These are phyloP conservation scores for Oleoguttula mirabilis DNA, from an alignment of 495 filamentous ascomycete genomes.

Conservation along the genomic window DNA sequence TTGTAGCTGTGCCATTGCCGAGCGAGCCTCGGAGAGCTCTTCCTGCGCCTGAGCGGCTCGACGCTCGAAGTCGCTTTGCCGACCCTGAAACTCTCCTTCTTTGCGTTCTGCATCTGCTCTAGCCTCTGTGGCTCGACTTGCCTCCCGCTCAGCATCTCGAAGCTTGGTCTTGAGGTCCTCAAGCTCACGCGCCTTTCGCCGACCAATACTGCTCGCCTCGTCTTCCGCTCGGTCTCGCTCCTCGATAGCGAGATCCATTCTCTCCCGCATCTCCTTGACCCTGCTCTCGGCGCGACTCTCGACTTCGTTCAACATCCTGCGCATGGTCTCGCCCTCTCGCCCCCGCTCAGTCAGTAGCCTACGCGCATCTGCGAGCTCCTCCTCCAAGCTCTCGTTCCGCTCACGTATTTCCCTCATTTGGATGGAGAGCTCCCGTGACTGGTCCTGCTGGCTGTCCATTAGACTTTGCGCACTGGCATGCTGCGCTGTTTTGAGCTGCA, in stretches of 20 bases:
- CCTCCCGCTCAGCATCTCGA: constrained; percentile 65
- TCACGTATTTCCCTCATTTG: constrained; percentile 84
- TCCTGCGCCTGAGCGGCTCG: constrained; percentile 51
- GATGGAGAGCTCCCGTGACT: constrained; percentile 74
- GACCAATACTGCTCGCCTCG: constrained; percentile 63
- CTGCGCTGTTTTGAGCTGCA: constrained; percentile 73
- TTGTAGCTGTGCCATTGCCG: constrained; percentile 66
- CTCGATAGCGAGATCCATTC: constrained; percentile 77
- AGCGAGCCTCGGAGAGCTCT: constrained; percentile 62
- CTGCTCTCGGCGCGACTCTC: constrained; percentile 69
- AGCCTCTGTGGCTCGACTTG: constrained; percentile 56
- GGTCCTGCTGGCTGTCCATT: constrained; percentile 84
- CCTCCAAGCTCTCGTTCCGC: constrained; percentile 77
- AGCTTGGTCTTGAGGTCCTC: constrained; percentile 72
- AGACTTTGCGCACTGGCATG: constrained; percentile 72
- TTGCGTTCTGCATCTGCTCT: constrained; percentile 55
- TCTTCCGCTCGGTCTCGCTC: constrained; percentile 90
- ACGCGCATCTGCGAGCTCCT: constrained; percentile 82
- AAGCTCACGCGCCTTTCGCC: constrained; percentile 65
- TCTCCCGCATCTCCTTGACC: constrained; percentile 75
- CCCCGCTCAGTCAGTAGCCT: constrained; percentile 80
- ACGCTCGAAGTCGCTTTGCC: constrained; percentile 62
- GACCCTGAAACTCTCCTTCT: constrained; percentile 59
- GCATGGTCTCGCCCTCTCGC: constrained; percentile 93
- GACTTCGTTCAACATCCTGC: constrained; percentile 72